A percentile compares a stretch with the other conserved stretches of the same genome.
These are phyloP conservation scores for Botrytis tulipae DNA, from an alignment of 2,329 filamentous ascomycete genomes.

Conservation along the genomic window DNA sequence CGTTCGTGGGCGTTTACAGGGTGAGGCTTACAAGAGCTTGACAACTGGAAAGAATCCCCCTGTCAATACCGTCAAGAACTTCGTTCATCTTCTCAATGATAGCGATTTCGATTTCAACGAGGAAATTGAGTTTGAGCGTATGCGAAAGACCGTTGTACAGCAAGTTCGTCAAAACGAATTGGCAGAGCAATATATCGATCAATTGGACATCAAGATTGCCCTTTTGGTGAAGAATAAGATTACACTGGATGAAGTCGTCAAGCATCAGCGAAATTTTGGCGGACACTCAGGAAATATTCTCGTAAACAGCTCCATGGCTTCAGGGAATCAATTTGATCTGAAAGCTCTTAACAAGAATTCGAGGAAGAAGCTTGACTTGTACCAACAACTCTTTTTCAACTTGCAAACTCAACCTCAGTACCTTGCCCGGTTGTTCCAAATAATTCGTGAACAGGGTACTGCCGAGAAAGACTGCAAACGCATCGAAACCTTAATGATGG, in stretches of 20 bases:
- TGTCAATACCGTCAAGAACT: constrained; percentile 95
- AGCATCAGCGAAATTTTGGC: constrained; percentile 94
- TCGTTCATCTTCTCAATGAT: constrained; percentile 95
- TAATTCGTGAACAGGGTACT: constrained; percentile 77
- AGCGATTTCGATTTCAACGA: constrained; percentile 99
- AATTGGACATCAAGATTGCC: constrained; percentile 98
- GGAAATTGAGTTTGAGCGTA: constrained; percentile 91
- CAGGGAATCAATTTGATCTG: constrained; percentile 89
- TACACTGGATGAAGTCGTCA: constrained; percentile 93
- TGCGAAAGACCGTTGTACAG: constrained; percentile 94
- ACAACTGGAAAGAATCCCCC: constrained; percentile 96
- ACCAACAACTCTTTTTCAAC: constrained; percentile 96
- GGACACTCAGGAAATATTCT: constrained; percentile 82
- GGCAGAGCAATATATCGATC: constrained; percentile 96
- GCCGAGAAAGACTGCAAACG: constrained; percentile 90
- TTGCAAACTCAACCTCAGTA: constrained; percentile 97
- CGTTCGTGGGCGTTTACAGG: constrained; percentile 89
- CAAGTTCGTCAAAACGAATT: constrained; percentile 97
- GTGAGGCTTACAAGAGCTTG: constrained; percentile 95
- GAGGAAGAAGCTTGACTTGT: constrained; percentile 89
- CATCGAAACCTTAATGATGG: constrained; percentile 92
- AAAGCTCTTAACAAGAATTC: constrained; percentile 98
- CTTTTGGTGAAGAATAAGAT: constrained; percentile 99
- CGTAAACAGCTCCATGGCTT: constrained; percentile 83
- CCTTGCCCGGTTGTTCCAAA: constrained; percentile 81